Base-by-base conservation (phyloP, 2,329 filamentous ascomycete genomes). In the Xylariaceae sp. region DNA sequence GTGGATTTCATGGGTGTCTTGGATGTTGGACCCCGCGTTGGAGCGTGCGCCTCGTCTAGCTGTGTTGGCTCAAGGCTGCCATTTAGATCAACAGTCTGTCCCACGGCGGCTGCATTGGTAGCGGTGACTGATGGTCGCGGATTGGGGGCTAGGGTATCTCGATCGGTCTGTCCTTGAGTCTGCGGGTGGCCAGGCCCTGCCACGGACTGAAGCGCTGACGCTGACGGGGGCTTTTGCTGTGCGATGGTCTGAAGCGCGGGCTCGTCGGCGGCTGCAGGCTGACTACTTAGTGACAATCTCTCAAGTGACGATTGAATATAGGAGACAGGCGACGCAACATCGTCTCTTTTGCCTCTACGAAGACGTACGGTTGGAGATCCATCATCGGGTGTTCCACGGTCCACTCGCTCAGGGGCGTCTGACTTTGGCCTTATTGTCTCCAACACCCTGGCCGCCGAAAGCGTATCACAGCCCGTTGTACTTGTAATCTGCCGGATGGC, bases 401-500 rank as follows among this genome's bases (percentile, higher is more conserved):
- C 52, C 21, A 41, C 37, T 48, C 47, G 60, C 53, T 57, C 59
- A 39, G 59, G 45, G 16, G 51, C 32, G 44, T 47, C 61, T 15
- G 62, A 37, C 40, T 63, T 64, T 4, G 66, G 63, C 21, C 54
- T 64, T 46, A 72, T 53, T 10, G 63, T 59, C 13, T 65, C 74
- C 3, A 86, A 73, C n/a, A 92, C 75, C 26, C 86, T 81, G 18
- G 77, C 74, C 20, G 82, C 82, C 2, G 80, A 79, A 23, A 86
- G 76, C 2, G 87, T 77, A 39, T 85, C 82, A 40, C 89, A 91
- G 24, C 89, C 91, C 55, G 92, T 88, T 45, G 90, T 82, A 35
- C 91, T 84, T 2, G 83, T 79, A 69, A 96, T 86, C 49, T 85
- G 83, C 46, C 81, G 80, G 61, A 95, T 77, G 0, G 92, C 88